Evolutionary conservation across 306 rosid species (phyloP).

Genomic region (Lathyrus aphaca): DNA sequence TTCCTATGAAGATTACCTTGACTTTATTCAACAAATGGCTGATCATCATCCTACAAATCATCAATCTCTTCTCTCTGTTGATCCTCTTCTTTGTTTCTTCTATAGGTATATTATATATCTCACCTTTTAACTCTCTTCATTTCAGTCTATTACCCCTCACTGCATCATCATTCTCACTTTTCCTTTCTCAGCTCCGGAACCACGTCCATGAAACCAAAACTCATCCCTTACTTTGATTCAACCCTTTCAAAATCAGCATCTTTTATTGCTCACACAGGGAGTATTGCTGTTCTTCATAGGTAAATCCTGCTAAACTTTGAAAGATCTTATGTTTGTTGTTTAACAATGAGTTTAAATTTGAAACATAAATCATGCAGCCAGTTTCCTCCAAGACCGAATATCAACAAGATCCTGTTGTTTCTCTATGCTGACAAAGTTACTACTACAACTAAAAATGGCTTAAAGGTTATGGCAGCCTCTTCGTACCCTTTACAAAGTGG

Average conservation of each 20-base stretch:
- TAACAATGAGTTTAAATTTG: not conserved
- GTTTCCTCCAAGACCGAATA: slow-evolving; percentile 58
- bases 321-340: slow-evolving; percentile 1
- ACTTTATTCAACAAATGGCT: slow-evolving; percentile 49
- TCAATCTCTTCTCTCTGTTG: slow-evolving; percentile 61
- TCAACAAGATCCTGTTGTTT: slow-evolving; percentile 57
- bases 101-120: slow-evolving; percentile 48
- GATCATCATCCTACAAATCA: slow-evolving; percentile 2
- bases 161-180: not conserved
- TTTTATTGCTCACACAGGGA: slow-evolving; percentile 51
- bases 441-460: slow-evolving; percentile 56
- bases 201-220: slow-evolving; percentile 59
- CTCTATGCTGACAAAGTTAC: slow-evolving; percentile 58
- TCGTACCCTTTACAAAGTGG: slow-evolving; percentile 59
- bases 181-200: slow-evolving; percentile 59
- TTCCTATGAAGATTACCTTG: slow-evolving; percentile 56
- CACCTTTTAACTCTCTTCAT: not conserved
- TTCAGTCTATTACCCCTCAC: too few species aligned
- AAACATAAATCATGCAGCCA: slow-evolving; percentile 40
- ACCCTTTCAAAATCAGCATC: slow-evolving; percentile 57
- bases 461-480: slow-evolving; percentile 75
- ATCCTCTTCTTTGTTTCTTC: slow-evolving; percentile 70
- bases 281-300: slow-evolving; percentile 55
- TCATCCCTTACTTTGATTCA: slow-evolving; percentile 73
- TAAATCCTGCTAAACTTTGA: slow-evolving; percentile 21